Evolutionary conservation across 371 early-diverging fungal species (phyloP), one percentile per base, ranked within the genome.

Genomic region (Smittium culicis): DNA sequence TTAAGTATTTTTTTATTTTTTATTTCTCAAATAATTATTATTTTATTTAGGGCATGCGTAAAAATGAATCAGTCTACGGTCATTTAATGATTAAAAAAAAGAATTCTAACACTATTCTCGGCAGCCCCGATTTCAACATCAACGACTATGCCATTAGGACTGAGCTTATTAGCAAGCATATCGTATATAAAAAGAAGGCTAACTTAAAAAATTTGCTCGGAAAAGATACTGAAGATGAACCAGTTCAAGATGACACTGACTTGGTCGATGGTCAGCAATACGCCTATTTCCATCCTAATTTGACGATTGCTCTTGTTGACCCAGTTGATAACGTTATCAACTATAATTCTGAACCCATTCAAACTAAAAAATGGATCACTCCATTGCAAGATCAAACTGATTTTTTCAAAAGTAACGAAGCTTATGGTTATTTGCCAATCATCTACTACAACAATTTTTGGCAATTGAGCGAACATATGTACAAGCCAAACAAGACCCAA

Each of bases 401-500:
- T 67, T 8, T 32, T 62, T 28, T 31, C 11, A 34, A 62, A 29
- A 34, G 31, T 32, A n/a, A n/a, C 5, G n/a, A 24, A 3, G 63
- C 32, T 32, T n/a, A n/a, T n/a, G 63, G 63, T 31, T 91, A 84
- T 74, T 77, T 80, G n/a, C 94, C 94, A 1, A 79, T 87, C 31
- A 67, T 91, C 54, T 88, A 80, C 66, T 81, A 83, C 35, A 92
- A 95, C 69, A 90, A 92, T 64, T 95, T 95, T 67, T 95, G 96
- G 96, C 70, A 85, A 34, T 74, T 93, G 31, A 74, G 75, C n/a
- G 34, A 64, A 16, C 34, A 55, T 34, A 27, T 70, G 65, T 28
- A 35, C n/a, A 69, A 62, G 14, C 35, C 66, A 54, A 67, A 68
- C 24, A 14, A 57, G 32, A 66, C 72, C 56, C n/a, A 32, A 24